A percentile compares a stretch with the other conserved stretches of the same genome.
Evolutionary conservation across 106 monocot genomes (phyloP).

Genomic region (Ottelia alismoides): DNA sequence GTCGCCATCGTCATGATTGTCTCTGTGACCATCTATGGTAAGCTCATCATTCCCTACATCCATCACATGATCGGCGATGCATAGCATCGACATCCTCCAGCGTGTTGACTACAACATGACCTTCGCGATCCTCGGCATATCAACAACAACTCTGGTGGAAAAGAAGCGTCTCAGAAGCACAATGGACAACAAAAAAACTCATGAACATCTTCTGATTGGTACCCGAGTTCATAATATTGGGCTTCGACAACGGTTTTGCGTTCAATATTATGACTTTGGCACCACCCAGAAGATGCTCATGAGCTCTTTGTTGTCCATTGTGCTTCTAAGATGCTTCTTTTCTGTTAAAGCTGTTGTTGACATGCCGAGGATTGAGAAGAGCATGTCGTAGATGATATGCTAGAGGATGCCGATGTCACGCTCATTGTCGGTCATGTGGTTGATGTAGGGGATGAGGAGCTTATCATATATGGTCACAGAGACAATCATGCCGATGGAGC

Average conservation of each 20-base stretch:
- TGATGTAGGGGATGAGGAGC: conserved; percentile 39
- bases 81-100: conserved; percentile 38
- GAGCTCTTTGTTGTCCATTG: background rate
- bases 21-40: conserved; percentile 43
- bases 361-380: conserved; percentile 27
- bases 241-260: conserved; percentile 46
- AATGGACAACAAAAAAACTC: background rate
- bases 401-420: conserved; percentile 45
- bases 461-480: no score
- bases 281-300: conserved; percentile 56
- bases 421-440: conserved; percentile 25
- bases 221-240: conserved; percentile 58
- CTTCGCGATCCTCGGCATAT: conserved; percentile 28
- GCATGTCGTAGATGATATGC: conserved; percentile 49
- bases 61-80: conserved; percentile 22
- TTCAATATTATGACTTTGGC: conserved; percentile 49
- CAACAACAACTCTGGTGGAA: conserved; percentile 29
- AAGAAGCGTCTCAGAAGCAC: conserved; percentile 12
- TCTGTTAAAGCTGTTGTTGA: conserved; percentile 28
- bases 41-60: conserved; percentile 38
- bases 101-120: conserved; percentile 52
- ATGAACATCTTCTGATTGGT: conserved; percentile 52
- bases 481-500: conserved; percentile 36
- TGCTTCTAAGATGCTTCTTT: conserved; percentile 10
- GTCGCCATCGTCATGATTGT: conserved; percentile 43